Evolutionary conservation across 192 early-diverging fungal genomes (phyloP).

Genomic region (Mortierella alpina): DNA sequence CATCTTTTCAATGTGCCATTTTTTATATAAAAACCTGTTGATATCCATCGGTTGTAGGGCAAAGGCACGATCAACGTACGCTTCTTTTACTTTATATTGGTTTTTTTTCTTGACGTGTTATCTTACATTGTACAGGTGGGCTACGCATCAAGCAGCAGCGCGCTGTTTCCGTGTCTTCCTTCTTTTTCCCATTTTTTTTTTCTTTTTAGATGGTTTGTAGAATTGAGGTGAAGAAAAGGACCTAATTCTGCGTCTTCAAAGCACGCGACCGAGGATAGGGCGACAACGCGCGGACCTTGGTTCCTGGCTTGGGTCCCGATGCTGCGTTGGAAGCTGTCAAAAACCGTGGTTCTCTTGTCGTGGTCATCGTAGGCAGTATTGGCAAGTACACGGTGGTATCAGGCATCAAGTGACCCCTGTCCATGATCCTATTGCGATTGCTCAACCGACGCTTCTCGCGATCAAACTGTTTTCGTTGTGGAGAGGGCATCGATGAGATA

Average conservation of each 20-base stretch:
- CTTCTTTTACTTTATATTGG: not conserved
- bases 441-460: slow-evolving; percentile 14
- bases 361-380: not conserved
- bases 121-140: too few species aligned
- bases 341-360: not conserved
- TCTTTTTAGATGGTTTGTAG: not conserved
- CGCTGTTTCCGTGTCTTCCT: not conserved
- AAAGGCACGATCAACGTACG: not conserved
- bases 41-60: too few species aligned
- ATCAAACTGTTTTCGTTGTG: not conserved
- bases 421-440: slow-evolving; percentile 39
- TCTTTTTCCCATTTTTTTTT: not conserved
- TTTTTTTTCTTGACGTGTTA: not conserved
- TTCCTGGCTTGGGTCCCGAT: not conserved
- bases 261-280: slow-evolving; percentile 12
- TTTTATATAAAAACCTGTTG: not conserved
- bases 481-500: not conserved
- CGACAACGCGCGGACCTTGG: slow-evolving; percentile 27
- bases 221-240: not conserved
- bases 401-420: slow-evolving; percentile 31
- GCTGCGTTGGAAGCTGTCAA: too few species aligned
- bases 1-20: not conserved
- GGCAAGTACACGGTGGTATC: slow-evolving; percentile 13
- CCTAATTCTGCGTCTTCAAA: not conserved
- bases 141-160: too few species aligned